phyloP scores from a whole-genome alignment of 768 basidiomycete genomes.

The Zangia roseola region DNA sequence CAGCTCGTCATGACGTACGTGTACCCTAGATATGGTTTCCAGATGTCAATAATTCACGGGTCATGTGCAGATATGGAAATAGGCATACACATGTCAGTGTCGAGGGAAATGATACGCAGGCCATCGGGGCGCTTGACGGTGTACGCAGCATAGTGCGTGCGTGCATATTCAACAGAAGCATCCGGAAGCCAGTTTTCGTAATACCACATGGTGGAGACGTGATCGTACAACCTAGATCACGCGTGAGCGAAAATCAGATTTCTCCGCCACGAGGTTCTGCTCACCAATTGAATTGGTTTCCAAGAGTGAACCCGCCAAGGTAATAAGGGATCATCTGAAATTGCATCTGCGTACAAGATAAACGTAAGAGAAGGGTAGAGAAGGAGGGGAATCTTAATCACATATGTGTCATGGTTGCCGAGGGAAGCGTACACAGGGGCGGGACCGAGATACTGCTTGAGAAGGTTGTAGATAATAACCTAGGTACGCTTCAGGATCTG shows the following conservation, averaged over 20 bases:
- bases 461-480: conserved; percentile 60
- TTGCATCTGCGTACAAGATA: conserved; percentile 3
- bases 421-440: conserved; percentile 69
- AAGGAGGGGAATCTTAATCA: conserved; percentile 17
- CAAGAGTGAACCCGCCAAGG: conserved; percentile 27
- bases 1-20: conserved; percentile 23
- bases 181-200: conserved; percentile 43
- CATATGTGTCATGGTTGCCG: conserved; percentile 74
- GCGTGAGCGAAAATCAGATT: background rate
- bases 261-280: background rate
- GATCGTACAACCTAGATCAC: conserved; percentile 43
- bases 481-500: conserved; percentile 44
- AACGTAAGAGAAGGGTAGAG: background rate
- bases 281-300: conserved; percentile 41
- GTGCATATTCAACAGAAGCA: conserved; percentile 33
- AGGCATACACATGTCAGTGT: conserved; percentile 44
- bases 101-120: conserved; percentile 46
- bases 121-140: conserved; percentile 43
- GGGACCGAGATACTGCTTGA: conserved; percentile 53
- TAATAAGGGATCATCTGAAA: conserved; percentile 38
- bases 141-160: conserved; percentile 46
- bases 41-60: background rate
- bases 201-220: conserved; percentile 43
- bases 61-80: background rate
- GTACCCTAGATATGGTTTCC: conserved; percentile 27